Evolutionary conservation across 805 yeast species (phyloP), one percentile per base, ranked within the genome.

Genomic region (Kluyveromyces siamensis): DNA sequence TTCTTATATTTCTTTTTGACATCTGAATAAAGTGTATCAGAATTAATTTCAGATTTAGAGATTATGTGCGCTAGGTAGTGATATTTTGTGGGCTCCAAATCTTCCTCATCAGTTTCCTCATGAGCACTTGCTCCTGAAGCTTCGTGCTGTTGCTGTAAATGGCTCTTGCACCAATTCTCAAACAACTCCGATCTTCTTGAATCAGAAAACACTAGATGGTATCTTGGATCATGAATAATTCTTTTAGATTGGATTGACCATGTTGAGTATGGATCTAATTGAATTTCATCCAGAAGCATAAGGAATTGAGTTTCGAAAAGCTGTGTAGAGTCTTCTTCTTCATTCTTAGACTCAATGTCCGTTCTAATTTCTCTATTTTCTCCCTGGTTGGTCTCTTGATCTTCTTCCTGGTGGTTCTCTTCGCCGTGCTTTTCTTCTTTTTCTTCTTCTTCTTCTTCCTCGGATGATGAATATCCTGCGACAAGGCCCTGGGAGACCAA

Each of bases 161-260:
- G 39, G 40, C 41, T 48, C 21, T 2, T 66, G 49, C 72, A 60
- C 84, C 85, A 80, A 27, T 63, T 57, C 40, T 75, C 73, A 56
- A 73, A 80, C 1, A 71, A 54, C 1, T 58, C 65, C 45, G 63
- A 66, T 36, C 81, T 61, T 8, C 57, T 55, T 17, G 58, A 52
- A 39, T 71, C 67, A 25, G 66, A 57, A 8, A 64, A 63, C 17
- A 76, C 49, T 1, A 50, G 47, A 21, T 65, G 59, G 55, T 69
- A 79, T 11, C 70, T 52, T 5, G 73, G 70, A 50, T 79, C 79
- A n/a, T 64, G 51, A 1, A 69, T 62, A 0, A 80, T 52, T 45
- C 66, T 67, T 11, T 58, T 54, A 10, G 72, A 61, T 57, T 77
- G 80, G 1, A 60, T 51, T 6, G 72, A 72, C 83, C 83, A 80